Conservation (phyloP, 2,329 filamentous ascomycete species). For the Pseudogymnoascus sp. region DNA sequence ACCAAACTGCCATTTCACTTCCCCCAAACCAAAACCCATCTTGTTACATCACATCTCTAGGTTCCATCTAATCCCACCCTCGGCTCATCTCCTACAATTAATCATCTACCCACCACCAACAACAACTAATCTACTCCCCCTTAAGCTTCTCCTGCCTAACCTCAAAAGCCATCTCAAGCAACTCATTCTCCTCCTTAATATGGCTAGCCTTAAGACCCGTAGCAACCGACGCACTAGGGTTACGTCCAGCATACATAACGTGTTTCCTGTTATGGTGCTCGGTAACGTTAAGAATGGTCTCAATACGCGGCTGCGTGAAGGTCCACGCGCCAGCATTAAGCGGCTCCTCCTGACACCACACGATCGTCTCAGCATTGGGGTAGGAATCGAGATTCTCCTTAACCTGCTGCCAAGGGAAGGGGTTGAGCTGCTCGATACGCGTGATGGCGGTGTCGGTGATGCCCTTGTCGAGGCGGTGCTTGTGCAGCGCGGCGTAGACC, state of each 20-base stretch:
- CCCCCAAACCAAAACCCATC: not conserved
- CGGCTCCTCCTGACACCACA: slow-evolving; percentile 96
- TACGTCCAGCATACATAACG: slow-evolving; percentile 93
- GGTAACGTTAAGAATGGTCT: slow-evolving; percentile 91
- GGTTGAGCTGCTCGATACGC: slow-evolving; percentile 94
- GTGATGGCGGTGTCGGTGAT: slow-evolving; percentile 90
- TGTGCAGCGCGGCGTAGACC: slow-evolving; percentile 83
- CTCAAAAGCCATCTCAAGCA: slow-evolving; percentile 60
- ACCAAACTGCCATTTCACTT: too few species aligned
- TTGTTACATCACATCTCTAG: slow-evolving; percentile 5
- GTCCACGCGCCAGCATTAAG: slow-evolving; percentile 96
- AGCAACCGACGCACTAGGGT: slow-evolving; percentile 87
- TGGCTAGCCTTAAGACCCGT: slow-evolving; percentile 86
- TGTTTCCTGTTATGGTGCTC: slow-evolving; percentile 88
- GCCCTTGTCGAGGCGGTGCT: slow-evolving; percentile 80
- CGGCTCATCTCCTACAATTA: not conserved
- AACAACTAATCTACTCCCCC: slow-evolving; percentile 36
- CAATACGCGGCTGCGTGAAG: slow-evolving; percentile 93
- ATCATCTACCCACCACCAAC: not conserved
- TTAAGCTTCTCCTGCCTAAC: slow-evolving; percentile 64
- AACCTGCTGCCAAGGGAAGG: slow-evolving; percentile 96
- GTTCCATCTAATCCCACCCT: not conserved
- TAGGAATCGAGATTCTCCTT: slow-evolving; percentile 96
- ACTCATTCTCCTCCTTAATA: slow-evolving; percentile 83
- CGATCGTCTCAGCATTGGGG: slow-evolving; percentile 94